A percentile compares a stretch with the other conserved stretches of the same genome.
Conservation (phyloP, 2,329 filamentous ascomycete genomes). For the Diaporthe nobilis region DNA sequence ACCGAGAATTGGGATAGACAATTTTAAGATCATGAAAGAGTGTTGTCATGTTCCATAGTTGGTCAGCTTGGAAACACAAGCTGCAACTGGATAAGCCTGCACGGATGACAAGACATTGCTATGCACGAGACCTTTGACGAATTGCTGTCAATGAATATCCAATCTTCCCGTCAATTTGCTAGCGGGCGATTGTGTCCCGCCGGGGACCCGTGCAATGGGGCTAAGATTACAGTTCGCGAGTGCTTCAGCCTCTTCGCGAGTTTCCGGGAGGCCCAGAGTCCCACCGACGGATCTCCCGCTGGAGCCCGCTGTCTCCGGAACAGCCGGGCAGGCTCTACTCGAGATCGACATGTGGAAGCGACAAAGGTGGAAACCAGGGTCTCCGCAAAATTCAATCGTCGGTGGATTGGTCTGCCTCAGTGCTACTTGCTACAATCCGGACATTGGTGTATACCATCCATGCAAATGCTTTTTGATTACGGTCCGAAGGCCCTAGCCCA, state of each 20-base stretch:
- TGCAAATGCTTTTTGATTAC: not conserved
- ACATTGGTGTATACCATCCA: not conserved
- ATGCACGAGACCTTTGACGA: not conserved
- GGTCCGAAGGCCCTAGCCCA: not conserved
- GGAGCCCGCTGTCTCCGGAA: conserved; percentile 2
- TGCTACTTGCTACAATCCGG: not conserved
- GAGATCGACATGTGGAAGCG: not conserved
- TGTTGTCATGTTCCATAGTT: not conserved
- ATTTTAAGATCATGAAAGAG: not conserved
- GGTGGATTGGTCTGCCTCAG: not conserved
- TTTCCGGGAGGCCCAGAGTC: conserved; percentile 14
- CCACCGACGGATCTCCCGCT: conserved; percentile 16
- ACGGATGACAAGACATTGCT: not conserved
- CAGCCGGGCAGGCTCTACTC: not conserved
- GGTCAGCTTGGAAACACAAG: not conserved
- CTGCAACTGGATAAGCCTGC: not conserved
- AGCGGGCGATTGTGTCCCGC: not conserved
- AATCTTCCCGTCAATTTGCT: not conserved
- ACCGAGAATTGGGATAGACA: not conserved
- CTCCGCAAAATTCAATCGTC: not conserved
- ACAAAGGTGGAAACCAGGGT: not conserved
- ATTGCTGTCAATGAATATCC: not conserved
- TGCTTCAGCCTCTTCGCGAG: conserved; percentile 14
- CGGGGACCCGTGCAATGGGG: not conserved
- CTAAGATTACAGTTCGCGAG: not conserved